Percentiles rank a stretch among this genome's conserved stretches.
Conservation (phyloP, 148 eudicot species). For the Agrostemma githago region DNA sequence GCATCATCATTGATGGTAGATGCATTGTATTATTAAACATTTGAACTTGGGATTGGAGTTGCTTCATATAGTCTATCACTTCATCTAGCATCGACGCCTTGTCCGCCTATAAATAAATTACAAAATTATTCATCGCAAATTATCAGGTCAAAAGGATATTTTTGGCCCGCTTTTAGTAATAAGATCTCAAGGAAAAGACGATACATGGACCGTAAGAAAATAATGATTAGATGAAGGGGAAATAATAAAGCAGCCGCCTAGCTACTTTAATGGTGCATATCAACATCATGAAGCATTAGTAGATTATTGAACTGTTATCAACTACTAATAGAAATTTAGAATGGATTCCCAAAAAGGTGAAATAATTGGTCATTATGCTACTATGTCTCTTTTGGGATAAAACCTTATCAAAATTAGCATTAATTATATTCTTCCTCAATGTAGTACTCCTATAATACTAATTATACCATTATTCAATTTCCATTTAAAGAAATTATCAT, state of each 20-base stretch:
- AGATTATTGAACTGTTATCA: background rate
- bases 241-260: too few relatives aligned
- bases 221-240: background rate
- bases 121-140: too few relatives aligned
- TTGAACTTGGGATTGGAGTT: conserved; percentile 66
- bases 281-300: background rate
- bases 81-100: conserved; percentile 94
- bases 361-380: background rate
- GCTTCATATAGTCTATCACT: conserved; percentile 73
- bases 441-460: background rate
- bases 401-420: background rate
- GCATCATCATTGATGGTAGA: conserved; percentile 64
- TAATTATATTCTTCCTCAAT: background rate
- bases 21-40: conserved; percentile 59
- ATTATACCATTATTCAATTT: too few relatives aligned
- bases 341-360: background rate
- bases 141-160: too few relatives aligned
- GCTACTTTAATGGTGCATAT: background rate
- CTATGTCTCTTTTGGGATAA: background rate
- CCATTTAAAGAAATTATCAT: background rate
- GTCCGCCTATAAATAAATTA: conserved; percentile 46
- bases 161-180: too few relatives aligned
- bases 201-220: background rate
- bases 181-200: background rate
- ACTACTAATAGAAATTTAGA: background rate